phyloP scores from a whole-genome alignment of 176 grass and related monocot species.

The Triticum dicoccoides region DNA sequence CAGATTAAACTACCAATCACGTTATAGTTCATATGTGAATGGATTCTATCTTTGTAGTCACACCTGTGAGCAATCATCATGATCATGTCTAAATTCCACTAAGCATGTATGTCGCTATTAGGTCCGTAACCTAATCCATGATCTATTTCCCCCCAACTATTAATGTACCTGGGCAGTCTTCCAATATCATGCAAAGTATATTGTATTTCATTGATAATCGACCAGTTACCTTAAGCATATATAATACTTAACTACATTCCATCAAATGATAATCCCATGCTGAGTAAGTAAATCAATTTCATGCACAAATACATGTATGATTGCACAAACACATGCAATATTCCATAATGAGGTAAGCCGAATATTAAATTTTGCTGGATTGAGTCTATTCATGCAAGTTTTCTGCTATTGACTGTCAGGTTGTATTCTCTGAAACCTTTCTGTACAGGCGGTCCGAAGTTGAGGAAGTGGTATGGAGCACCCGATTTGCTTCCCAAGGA shows the following conservation, averaged over 20 bases:
- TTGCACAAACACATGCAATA: neutral
- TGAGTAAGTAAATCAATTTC: neutral
- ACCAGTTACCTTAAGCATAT: neutral
- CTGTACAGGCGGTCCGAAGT: slow-evolving; percentile 78
- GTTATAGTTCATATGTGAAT: neutral
- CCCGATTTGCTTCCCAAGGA: slow-evolving; percentile 81
- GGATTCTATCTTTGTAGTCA: neutral
- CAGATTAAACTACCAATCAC: no score
- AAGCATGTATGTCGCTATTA: neutral
- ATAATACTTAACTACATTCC: neutral
- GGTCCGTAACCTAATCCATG: neutral
- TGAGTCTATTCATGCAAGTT: neutral
- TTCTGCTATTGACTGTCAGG: neutral
- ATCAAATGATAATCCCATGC: neutral
- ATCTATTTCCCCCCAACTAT: neutral
- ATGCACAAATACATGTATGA: neutral
- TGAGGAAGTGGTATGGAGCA: slow-evolving; percentile 94
- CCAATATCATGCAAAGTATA: neutral
- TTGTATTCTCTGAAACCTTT: slow-evolving; percentile 11
- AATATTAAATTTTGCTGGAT: neutral
- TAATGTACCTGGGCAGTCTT: neutral
- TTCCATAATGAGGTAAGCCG: neutral
- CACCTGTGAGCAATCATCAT: neutral
- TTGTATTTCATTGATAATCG: neutral
- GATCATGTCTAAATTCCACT: neutral